Percentiles rank a stretch among this genome's conserved stretches.
These are phyloP conservation scores for Quercus bicolor DNA, from an alignment of 306 rosid species.

Conservation along the genomic window DNA sequence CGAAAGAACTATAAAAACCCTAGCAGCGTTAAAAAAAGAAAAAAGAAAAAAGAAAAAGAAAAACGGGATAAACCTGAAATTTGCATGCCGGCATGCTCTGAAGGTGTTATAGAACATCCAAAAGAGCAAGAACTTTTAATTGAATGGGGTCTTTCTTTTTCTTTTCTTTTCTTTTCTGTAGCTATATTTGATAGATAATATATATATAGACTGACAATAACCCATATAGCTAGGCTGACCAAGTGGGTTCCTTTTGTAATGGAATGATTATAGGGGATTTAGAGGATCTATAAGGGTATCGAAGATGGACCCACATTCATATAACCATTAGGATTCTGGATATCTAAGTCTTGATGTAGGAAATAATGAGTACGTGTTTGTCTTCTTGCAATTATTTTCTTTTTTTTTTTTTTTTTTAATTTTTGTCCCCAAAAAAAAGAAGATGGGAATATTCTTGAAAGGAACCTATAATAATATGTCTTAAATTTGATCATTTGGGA, in stretches of 20 bases:
- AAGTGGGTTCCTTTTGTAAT: neutral
- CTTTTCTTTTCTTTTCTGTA: neutral
- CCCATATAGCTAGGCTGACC: neutral
- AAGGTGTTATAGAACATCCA: neutral
- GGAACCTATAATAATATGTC: too few relatives aligned
- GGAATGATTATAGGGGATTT: conserved; percentile 12
- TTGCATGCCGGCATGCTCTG: conserved; percentile 2
- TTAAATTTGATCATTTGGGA: too few relatives aligned
- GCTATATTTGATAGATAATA: neutral
- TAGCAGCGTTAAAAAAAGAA: neutral
- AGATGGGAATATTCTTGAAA: too few relatives aligned
- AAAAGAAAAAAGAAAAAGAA: too few relatives aligned
- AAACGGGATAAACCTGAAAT: neutral
- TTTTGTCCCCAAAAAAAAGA: neutral
- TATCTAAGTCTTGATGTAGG: conserved; percentile 3
- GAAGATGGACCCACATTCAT: conserved; percentile 25
- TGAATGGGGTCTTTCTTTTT: neutral
- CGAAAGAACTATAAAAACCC: neutral
- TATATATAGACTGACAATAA: neutral
- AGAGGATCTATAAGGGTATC: conserved; percentile 42
- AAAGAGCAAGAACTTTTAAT: neutral
- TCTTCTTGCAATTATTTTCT: conserved; percentile 18
- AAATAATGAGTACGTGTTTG: conserved; percentile 21
- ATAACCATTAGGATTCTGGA: conserved; percentile 27
- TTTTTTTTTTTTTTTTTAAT: neutral